Evolutionary conservation across 2,329 filamentous ascomycete species (phyloP), one percentile per base, ranked within the genome.

Genomic region (Colletotrichum scovillei): DNA sequence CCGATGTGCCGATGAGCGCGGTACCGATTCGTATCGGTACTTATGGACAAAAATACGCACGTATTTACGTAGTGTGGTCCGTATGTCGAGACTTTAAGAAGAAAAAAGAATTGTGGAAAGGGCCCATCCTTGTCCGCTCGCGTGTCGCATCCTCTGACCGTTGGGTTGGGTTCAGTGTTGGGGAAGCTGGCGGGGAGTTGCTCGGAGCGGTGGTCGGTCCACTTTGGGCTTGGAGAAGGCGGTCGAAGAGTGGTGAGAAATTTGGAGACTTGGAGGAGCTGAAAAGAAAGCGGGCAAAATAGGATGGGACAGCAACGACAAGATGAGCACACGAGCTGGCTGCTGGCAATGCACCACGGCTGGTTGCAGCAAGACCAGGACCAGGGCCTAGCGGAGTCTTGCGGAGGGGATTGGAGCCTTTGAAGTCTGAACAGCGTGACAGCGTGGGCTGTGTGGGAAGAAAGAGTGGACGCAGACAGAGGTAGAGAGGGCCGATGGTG

Each of bases 341-440:
- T 19, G 16, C 14, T 26, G 46, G 42, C n/a, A 49, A 49, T 22
- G 19, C 42, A 49, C 4, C 42, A n/a, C 19, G 42, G 42, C 42
- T 52, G 53, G 24, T 42, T 65, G 60, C 56, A 71, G 62, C 59
- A 14, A 26, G 24, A 26, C 38, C 62, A 52, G 24, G 66, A 55
- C 69, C 55, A 38, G 56, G 67, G 63, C 32, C 69, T 63, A 72
- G 72, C 68, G 72, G 72, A 74, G 69, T 67, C 63, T 74, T 68
- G 68, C 71, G 62, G 72, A 72, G 72, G 67, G 60, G 46, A n/a
- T 19, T 49, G 42, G 42, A 56, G 46, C 66, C 69, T 35, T 5
- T 35, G 32, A n/a, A n/a, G 30, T 32, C 22, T 19, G 53, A n/a
- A n/a, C 42, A 49, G 42, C 38, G 38, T 42, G 16, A 16, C 16